phyloP scores from a whole-genome alignment of 2,329 filamentous ascomycete genomes.

The Elsinoe fawcettii region DNA sequence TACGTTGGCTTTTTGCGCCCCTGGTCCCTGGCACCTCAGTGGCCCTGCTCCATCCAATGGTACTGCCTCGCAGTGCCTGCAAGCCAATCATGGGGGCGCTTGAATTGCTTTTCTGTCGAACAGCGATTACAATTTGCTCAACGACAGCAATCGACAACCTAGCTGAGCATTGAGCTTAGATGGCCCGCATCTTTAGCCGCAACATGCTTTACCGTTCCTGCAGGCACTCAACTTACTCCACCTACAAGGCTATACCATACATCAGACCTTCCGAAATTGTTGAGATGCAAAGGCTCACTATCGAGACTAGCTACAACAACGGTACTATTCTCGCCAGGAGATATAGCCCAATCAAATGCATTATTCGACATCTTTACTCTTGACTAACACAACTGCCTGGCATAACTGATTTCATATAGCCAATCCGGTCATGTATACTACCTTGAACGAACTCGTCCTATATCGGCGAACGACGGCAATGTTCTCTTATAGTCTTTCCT shows the following conservation, averaged over 20 bases:
- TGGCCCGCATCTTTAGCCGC: not conserved
- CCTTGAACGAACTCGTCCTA: not conserved
- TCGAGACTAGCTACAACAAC: not conserved
- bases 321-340: not conserved
- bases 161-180: not conserved
- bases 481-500: conserved; percentile 1
- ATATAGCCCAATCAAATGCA: not conserved
- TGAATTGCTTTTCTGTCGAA: not conserved
- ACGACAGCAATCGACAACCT: not conserved
- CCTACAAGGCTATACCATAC: not conserved
- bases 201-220: not conserved
- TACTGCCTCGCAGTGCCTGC: too few species aligned
- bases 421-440: not conserved
- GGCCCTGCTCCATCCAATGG: not conserved
- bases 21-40: not conserved
- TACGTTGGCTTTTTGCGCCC: not conserved
- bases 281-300: not conserved
- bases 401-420: conserved; percentile 2
- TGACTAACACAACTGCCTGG: not conserved
- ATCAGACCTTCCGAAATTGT: not conserved
- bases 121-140: not conserved
- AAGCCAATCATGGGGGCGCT: too few species aligned
- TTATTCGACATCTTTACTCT: not conserved
- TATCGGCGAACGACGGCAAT: conserved; percentile 1
- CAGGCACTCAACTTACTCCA: not conserved